These are phyloP conservation scores for Coemansia sp. DNA, from an alignment of 192 early-diverging fungal species.

Conservation along the genomic window DNA sequence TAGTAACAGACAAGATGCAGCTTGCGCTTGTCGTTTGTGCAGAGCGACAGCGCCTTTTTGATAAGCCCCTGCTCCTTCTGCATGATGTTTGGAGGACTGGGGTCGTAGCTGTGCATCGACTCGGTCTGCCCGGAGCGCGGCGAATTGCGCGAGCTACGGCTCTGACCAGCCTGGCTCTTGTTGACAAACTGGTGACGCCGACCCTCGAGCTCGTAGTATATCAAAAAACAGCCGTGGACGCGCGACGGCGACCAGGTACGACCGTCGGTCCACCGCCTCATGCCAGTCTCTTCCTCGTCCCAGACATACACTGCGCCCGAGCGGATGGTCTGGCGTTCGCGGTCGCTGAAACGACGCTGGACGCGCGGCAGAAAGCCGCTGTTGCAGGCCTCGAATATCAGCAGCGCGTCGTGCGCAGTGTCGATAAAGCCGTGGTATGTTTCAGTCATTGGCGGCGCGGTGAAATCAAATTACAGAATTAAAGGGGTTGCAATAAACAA, in stretches of 20 bases:
- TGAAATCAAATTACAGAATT: background rate
- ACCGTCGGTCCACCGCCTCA: slow-evolving; percentile 90
- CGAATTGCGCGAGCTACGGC: slow-evolving; percentile 41
- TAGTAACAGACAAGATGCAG: slow-evolving; percentile 91
- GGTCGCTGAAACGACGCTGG: slow-evolving; percentile 79
- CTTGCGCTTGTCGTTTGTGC: slow-evolving; percentile 75
- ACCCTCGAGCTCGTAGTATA: slow-evolving; percentile 82
- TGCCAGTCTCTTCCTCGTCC: slow-evolving; percentile 89
- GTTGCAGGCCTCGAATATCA: slow-evolving; percentile 88
- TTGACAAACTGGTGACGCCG: slow-evolving; percentile 58
- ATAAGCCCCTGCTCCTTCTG: slow-evolving; percentile 77
- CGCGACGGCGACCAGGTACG: slow-evolving; percentile 84
- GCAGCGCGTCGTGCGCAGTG: slow-evolving; percentile 82
- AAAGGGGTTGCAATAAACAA: background rate
- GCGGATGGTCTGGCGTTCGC: slow-evolving; percentile 75
- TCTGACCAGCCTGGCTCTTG: slow-evolving; percentile 11
- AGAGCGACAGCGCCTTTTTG: slow-evolving; percentile 85
- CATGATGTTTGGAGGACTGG: slow-evolving; percentile 49
- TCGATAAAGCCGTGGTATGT: slow-evolving; percentile 82
- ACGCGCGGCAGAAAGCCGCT: slow-evolving; percentile 66
- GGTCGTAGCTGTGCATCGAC: slow-evolving; percentile 27
- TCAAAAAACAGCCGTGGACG: slow-evolving; percentile 84
- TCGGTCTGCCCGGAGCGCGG: slow-evolving; percentile 22
- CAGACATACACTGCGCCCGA: slow-evolving; percentile 87
- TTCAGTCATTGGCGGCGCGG: slow-evolving; percentile 57